phyloP scores from a whole-genome alignment of 148 eudicot species.

The Spergularia marina region DNA sequence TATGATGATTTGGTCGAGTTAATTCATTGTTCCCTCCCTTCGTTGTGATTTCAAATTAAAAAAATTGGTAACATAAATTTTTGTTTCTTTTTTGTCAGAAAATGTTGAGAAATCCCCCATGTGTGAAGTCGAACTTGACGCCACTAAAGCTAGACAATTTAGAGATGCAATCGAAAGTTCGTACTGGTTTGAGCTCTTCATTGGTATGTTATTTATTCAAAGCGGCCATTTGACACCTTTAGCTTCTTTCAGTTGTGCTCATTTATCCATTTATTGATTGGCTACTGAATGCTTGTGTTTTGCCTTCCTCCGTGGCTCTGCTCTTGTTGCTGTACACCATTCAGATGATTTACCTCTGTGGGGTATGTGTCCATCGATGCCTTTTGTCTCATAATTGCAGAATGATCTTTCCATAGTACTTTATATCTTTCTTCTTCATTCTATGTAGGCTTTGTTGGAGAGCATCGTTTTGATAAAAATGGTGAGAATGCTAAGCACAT shows the following conservation, averaged over 20 bases:
- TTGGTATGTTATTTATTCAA: conserved; percentile 49
- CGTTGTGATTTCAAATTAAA: too few relatives aligned
- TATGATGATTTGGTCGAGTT: not conserved
- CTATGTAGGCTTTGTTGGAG: conserved; percentile 80
- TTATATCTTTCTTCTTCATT: conserved; percentile 8
- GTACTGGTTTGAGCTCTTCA: conserved; percentile 94
- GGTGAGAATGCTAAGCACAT: conserved; percentile 64
- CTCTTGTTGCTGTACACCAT: conserved; percentile 24
- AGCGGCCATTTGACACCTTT: too few relatives aligned
- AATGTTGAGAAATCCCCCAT: conserved; percentile 62
- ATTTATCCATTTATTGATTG: conserved; percentile 10
- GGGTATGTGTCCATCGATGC: conserved; percentile 48
- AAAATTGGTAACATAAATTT: not conserved
- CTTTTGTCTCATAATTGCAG: not conserved
- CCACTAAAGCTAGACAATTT: conserved; percentile 67
- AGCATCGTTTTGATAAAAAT: conserved; percentile 65
- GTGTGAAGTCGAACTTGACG: conserved; percentile 77
- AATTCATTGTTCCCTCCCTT: too few relatives aligned
- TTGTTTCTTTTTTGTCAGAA: conserved; percentile 44
- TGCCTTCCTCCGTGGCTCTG: conserved; percentile 14
- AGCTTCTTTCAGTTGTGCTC: too few relatives aligned
- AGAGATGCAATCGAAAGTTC: conserved; percentile 87
- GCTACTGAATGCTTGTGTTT: not conserved
- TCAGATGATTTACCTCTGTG: conserved; percentile 82
- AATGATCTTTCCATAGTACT: not conserved